Percentiles rank a stretch among this genome's conserved stretches.
phyloP scores from a whole-genome alignment of 2,329 filamentous ascomycete genomes.

The Fusarium siculi region DNA sequence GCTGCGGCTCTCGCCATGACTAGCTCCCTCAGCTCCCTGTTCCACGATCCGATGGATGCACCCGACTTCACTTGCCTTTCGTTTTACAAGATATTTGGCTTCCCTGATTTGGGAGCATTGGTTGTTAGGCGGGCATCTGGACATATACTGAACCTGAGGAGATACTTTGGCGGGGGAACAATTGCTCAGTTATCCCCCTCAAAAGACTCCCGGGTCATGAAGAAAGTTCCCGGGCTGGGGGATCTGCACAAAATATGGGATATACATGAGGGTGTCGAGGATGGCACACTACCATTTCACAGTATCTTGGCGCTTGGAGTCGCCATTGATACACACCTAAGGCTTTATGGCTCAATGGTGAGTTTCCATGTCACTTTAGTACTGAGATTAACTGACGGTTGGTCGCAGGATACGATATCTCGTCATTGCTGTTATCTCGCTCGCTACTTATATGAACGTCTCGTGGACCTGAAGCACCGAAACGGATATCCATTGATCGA shows the following conservation, averaged over 20 bases:
- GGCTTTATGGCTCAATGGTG: conserved; percentile 67
- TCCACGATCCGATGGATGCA: conserved; percentile 60
- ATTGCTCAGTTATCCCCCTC: conserved; percentile 62
- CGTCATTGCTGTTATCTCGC: conserved; percentile 66
- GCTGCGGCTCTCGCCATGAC: conserved; percentile 74
- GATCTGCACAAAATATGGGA: conserved; percentile 51
- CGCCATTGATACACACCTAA: conserved; percentile 66
- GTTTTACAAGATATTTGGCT: conserved; percentile 75
- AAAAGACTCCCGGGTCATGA: conserved; percentile 36
- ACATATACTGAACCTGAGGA: conserved; percentile 63
- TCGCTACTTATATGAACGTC: conserved; percentile 58
- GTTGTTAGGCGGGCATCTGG: conserved; percentile 67
- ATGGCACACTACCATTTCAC: conserved; percentile 74
- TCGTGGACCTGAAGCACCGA: conserved; percentile 60
- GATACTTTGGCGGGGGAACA: conserved; percentile 76
- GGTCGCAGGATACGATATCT: conserved; percentile 59
- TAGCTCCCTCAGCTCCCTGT: conserved; percentile 61
- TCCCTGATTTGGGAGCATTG: conserved; percentile 71
- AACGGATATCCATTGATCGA: conserved; percentile 63
- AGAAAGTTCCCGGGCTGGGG: conserved; percentile 55
- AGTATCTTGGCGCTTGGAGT: conserved; percentile 70
- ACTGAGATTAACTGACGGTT: not conserved
- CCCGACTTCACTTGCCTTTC: conserved; percentile 71
- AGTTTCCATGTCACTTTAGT: not conserved
- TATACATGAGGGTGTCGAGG: conserved; percentile 71